These are phyloP conservation scores for Borealophlyctis nickersoniae DNA, from an alignment of 192 early-diverging fungal species.

Conservation along the genomic window DNA sequence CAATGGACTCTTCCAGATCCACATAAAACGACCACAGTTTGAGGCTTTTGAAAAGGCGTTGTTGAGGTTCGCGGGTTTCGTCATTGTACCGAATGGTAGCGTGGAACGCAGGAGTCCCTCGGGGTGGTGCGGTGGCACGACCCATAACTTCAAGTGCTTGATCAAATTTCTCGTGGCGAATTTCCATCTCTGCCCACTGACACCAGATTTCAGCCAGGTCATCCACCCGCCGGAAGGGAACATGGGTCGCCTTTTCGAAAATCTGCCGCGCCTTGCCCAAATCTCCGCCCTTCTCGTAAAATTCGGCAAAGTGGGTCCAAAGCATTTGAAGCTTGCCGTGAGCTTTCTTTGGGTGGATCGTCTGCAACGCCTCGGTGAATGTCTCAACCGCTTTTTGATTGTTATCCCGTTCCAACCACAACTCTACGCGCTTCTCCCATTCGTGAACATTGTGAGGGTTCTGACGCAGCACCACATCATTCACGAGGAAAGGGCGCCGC, in stretches of 20 bases:
- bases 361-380: conserved; percentile 67
- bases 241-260: conserved; percentile 78
- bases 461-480: conserved; percentile 86
- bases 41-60: conserved; percentile 80
- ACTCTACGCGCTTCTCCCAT: conserved; percentile 83
- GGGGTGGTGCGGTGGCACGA: conserved; percentile 69
- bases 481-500: conserved; percentile 87
- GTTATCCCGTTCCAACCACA: conserved; percentile 55
- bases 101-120: conserved; percentile 32
- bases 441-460: conserved; percentile 87
- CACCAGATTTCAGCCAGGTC: conserved; percentile 89
- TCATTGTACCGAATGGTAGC: conserved; percentile 68
- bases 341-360: conserved; percentile 74
- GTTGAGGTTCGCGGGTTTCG: conserved; percentile 71
- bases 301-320: conserved; percentile 83
- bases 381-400: conserved; percentile 63
- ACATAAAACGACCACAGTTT: conserved; percentile 92
- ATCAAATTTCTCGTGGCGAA: conserved; percentile 56
- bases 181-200: conserved; percentile 87
- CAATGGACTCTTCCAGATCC: conserved; percentile 91
- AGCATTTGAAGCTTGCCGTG: conserved; percentile 74
- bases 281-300: conserved; percentile 63
- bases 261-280: conserved; percentile 68
- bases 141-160: conserved; percentile 79
- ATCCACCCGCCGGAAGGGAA: conserved; percentile 75